Evolutionary conservation across 495 filamentous ascomycete genomes (phyloP), one percentile per base, ranked within the genome.

Genomic region (Chaetomidium leptoderma): DNA sequence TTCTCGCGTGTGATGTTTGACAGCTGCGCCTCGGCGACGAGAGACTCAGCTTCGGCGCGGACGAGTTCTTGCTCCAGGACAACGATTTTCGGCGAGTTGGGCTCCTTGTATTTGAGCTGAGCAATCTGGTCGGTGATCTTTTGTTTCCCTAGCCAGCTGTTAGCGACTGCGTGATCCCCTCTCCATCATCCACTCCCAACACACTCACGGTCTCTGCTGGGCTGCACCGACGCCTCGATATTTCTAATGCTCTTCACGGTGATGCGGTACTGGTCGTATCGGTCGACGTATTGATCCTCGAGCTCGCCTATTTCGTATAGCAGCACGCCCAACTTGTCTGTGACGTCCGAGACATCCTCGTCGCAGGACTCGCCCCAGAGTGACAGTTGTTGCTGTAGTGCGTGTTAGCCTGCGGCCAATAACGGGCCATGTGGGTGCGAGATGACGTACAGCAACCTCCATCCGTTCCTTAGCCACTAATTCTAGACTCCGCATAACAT

Each of bases 1-100:
- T 98, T 98, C 76, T 97, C 92, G 65, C 93, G 92, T 37, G 93
- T 97, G 71, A 98, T 98, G 80, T 98, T 98, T 67, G 91, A 96
- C 46, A 98, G 81, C 72, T 98, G 93, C 33, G 93, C 93, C 74
- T 98, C 93, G 63, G 93, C 93, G 39, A 98, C 93, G 19, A 98
- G 84, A 17, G 95, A 97, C 74, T 98, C 93, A 67, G 93, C 93
- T 73, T 98, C 93, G 60, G 93, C 95, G 64, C 93, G 93, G 59
- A 98, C 93, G 52, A 98, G 88, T 74, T 98, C 93, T 73, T 97
- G 93, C 75, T 98, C 93, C 63, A 98, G 86, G 33, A 98, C 91
- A 52, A 96, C 91, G 52, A 98, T 97, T 72, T 90, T 91, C 39
- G 95, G 91, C 10, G 91, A 96, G 78, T 95, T 95, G 32, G 93